Evolutionary conservation across 306 rosid species (phyloP).

Genomic region (Canavalia gladiata): DNA sequence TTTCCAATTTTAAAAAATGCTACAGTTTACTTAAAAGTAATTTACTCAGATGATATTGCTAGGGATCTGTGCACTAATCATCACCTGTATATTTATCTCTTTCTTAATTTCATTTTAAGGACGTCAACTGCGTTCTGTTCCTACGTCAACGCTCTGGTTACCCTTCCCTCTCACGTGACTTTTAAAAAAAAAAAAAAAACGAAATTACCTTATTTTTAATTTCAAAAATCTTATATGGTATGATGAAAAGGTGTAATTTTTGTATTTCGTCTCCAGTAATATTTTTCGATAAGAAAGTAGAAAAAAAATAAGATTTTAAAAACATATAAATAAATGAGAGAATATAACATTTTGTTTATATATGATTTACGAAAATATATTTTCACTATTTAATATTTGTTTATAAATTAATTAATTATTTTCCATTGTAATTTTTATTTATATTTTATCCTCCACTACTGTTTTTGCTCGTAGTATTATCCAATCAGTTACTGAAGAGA

Average conservation of each 20-base stretch:
- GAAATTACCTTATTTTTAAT: not conserved
- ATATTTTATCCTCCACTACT: not conserved
- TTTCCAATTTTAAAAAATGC: not conserved
- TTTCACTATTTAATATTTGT: not conserved
- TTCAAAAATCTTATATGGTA: not conserved
- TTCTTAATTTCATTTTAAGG: constrained; percentile 39
- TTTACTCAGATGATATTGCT: constrained; percentile 39
- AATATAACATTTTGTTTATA: too few relatives aligned
- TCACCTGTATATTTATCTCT: constrained; percentile 43
- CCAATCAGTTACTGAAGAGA: not conserved
- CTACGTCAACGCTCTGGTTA: constrained; percentile 51
- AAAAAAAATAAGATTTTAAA: too few relatives aligned
- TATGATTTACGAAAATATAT: too few relatives aligned
- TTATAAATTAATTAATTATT: not conserved
- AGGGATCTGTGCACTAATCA: constrained; percentile 80
- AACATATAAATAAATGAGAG: too few relatives aligned
- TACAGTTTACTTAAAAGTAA: constrained; percentile 19
- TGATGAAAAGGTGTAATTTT: too few relatives aligned
- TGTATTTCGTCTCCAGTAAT: too few relatives aligned
- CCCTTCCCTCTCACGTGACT: constrained; percentile 52
- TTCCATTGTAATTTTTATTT: not conserved
- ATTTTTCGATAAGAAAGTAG: too few relatives aligned
- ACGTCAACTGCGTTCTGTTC: constrained; percentile 53
- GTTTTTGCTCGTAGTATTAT: not conserved
- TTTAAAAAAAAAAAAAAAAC: too few relatives aligned